A percentile compares a stretch with the other conserved stretches of the same genome.
phyloP scores from a whole-genome alignment of 352 stramenopile species.

The Pythium volutum region DNA sequence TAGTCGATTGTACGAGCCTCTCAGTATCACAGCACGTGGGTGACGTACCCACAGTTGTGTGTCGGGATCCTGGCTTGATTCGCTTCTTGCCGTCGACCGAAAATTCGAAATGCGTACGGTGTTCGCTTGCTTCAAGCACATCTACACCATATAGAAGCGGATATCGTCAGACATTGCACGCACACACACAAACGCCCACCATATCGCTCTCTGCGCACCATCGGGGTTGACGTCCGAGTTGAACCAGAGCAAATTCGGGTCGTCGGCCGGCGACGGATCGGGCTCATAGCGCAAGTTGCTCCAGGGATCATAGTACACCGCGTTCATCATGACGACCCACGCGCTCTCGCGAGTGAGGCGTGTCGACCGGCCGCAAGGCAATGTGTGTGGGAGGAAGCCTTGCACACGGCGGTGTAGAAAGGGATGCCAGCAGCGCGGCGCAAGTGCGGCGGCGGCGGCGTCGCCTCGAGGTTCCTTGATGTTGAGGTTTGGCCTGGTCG shows the following conservation, averaged over 20 bases:
- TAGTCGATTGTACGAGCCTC: background rate
- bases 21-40: background rate
- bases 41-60: slow-evolving; percentile 53
- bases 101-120: slow-evolving; percentile 69
- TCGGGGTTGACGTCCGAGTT: slow-evolving; percentile 50
- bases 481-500: slow-evolving; percentile 23
- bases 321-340: slow-evolving; percentile 15
- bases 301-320: slow-evolving; percentile 23
- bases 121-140: slow-evolving; percentile 68
- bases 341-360: background rate
- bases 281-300: slow-evolving; percentile 27
- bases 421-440: background rate
- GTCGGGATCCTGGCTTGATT: slow-evolving; percentile 60
- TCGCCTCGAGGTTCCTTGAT: slow-evolving; percentile 10
- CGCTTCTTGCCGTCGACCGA: slow-evolving; percentile 71
- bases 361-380: background rate
- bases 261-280: slow-evolving; percentile 12
- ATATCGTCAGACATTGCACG: background rate
- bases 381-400: background rate
- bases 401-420: background rate
- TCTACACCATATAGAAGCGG: slow-evolving; percentile 30
- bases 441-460: background rate
- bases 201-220: slow-evolving; percentile 29
- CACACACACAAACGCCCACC: background rate
- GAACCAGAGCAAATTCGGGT: slow-evolving; percentile 57